Evolutionary conservation across 306 rosid species (phyloP).

Genomic region (Cyamopsis tetragonoloba): DNA sequence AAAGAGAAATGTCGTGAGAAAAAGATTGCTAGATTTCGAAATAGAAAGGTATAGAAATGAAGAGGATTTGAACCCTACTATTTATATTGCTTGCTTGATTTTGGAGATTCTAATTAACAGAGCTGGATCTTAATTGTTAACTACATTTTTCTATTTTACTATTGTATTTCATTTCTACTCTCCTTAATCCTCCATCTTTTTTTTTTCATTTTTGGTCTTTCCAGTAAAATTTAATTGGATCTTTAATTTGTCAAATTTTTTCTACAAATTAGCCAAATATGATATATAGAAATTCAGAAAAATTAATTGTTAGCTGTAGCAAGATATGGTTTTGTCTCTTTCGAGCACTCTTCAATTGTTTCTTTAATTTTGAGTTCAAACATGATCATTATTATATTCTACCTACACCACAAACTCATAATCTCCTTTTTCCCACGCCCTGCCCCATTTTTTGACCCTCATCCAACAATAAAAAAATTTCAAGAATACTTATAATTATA

Average conservation of each 20-base stretch:
- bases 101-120: conserved; percentile 3
- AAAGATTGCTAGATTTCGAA: too few species aligned
- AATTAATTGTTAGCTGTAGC: conserved; percentile 39
- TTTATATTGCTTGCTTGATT: too few species aligned
- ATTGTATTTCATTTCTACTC: not conserved
- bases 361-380: conserved; percentile 32
- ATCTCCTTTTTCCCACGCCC: not conserved
- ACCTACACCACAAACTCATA: conserved; percentile 1
- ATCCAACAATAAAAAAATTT: not conserved
- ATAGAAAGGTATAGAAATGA: too few species aligned
- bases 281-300: too few species aligned
- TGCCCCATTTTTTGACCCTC: not conserved
- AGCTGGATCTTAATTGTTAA: too few species aligned
- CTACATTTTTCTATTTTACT: not conserved
- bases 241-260: not conserved
- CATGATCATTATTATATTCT: conserved; percentile 4
- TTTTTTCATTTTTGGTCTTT: not conserved
- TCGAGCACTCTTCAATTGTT: conserved; percentile 15
- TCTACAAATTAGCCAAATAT: not conserved
- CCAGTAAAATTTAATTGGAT: not conserved
- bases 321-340: conserved; percentile 45
- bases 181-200: not conserved
- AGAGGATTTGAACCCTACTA: too few species aligned
- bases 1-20: too few species aligned
- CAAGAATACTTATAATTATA: not conserved